phyloP scores from a whole-genome alignment of 108 stramenopile genomes.

The Epipyxis sp. region DNA sequence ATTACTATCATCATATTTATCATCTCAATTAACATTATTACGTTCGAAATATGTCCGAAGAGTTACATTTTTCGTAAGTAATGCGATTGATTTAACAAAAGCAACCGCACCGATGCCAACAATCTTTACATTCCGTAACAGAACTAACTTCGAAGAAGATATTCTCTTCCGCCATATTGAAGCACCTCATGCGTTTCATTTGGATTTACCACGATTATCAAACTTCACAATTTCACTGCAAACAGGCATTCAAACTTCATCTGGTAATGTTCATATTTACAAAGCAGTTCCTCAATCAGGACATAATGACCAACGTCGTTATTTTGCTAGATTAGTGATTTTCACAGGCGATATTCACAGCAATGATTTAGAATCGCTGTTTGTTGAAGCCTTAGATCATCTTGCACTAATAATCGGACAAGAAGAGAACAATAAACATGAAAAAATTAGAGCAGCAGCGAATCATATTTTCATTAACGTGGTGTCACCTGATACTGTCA shows the following conservation, averaged over 20 bases:
- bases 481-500: slow-evolving; percentile 65
- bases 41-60: slow-evolving; percentile 16
- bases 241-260: slow-evolving; percentile 65
- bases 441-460: slow-evolving; percentile 31
- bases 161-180: slow-evolving; percentile 84
- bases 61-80: slow-evolving; percentile 38
- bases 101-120: slow-evolving; percentile 57
- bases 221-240: slow-evolving; percentile 82
- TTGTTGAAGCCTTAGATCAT: slow-evolving; percentile 88
- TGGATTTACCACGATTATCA: slow-evolving; percentile 76
- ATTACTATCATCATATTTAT: not conserved
- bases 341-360: slow-evolving; percentile 41
- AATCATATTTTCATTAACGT: slow-evolving; percentile 94
- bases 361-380: slow-evolving; percentile 67
- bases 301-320: slow-evolving; percentile 66
- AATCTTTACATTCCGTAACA: slow-evolving; percentile 84
- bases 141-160: slow-evolving; percentile 77
- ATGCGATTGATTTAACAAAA: not conserved
- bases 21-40: not conserved
- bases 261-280: slow-evolving; percentile 88
- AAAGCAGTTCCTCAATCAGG: slow-evolving; percentile 77
- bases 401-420: slow-evolving; percentile 67
- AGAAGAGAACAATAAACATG: not conserved
- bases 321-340: slow-evolving; percentile 77
- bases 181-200: slow-evolving; percentile 78